Conservation (phyloP, 2,329 filamentous ascomycete genomes). For the Aureobasidium sp. region DNA sequence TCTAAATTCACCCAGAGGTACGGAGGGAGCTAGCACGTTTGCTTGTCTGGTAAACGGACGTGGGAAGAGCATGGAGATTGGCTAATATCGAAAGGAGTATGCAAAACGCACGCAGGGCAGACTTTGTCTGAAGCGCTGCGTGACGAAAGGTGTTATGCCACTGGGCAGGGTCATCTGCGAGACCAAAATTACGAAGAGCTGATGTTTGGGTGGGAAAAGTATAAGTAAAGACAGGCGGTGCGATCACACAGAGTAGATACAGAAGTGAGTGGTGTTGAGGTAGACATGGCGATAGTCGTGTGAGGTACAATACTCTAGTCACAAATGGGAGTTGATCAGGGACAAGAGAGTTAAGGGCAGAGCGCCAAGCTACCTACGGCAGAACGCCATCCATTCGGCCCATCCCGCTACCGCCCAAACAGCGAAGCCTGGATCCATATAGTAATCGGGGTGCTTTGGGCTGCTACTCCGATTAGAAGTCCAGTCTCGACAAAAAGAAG, state of each 20-base stretch:
- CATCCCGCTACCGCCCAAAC: neutral
- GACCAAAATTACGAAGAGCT: neutral
- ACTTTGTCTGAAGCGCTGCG: conserved; percentile 4
- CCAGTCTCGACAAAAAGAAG: neutral
- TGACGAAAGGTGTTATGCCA: neutral
- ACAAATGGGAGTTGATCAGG: too few relatives aligned
- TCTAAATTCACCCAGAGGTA: neutral
- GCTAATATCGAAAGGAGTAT: neutral
- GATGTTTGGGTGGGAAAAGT: too few relatives aligned
- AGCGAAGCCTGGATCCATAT: neutral
- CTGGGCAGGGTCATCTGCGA: neutral
- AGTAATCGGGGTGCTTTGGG: neutral
- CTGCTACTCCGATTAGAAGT: neutral
- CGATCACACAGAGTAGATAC: neutral
- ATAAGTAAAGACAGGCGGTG: neutral
- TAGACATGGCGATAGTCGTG: neutral
- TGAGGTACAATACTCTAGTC: too few relatives aligned
- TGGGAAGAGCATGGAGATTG: neutral
- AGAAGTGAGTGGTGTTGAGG: neutral
- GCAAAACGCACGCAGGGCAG: neutral
- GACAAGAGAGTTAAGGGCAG: too few relatives aligned
- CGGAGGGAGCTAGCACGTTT: conserved; percentile 1
- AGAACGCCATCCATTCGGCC: too few relatives aligned
- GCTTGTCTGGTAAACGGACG: neutral
- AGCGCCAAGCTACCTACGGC: too few relatives aligned